phyloP scores from a whole-genome alignment of 1,284 basidiomycete species.

The Melampsora larici-populina region DNA sequence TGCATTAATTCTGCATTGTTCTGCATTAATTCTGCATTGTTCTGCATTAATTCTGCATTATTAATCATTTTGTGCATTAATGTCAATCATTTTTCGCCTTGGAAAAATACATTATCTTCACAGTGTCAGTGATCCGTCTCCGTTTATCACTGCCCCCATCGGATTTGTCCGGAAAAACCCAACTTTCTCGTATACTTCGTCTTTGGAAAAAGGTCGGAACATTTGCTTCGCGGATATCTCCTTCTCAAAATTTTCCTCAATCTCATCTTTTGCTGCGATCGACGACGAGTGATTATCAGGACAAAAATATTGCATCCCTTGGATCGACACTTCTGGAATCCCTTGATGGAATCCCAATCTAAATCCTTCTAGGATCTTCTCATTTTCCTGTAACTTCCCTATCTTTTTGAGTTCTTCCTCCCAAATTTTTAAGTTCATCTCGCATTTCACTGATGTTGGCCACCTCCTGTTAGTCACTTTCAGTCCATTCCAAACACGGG shows the following conservation, averaged over 20 bases:
- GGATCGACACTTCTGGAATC: neutral
- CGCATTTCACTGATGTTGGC: too few species aligned
- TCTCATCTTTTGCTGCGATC: neutral
- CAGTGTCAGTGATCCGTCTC: too few species aligned
- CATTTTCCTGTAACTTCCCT: neutral
- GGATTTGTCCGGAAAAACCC: too few species aligned
- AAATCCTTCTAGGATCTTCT: neutral
- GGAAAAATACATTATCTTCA: too few species aligned
- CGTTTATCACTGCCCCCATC: too few species aligned
- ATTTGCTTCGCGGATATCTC: neutral
- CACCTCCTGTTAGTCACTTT: too few species aligned
- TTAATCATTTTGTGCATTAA: too few species aligned
- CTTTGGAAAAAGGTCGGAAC: neutral
- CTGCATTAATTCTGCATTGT: too few species aligned
- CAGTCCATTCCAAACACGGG: neutral
- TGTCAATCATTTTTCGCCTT: too few species aligned
- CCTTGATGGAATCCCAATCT: neutral
- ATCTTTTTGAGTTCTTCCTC: neutral
- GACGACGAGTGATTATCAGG: neutral
- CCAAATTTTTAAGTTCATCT: neutral
- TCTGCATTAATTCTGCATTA: too few species aligned
- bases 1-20: too few species aligned
- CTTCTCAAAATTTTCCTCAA: neutral
- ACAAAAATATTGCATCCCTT: neutral
- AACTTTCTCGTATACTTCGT: too few species aligned